Conservation (phyloP, 805 yeast species). For the Candida jianshihensis region DNA sequence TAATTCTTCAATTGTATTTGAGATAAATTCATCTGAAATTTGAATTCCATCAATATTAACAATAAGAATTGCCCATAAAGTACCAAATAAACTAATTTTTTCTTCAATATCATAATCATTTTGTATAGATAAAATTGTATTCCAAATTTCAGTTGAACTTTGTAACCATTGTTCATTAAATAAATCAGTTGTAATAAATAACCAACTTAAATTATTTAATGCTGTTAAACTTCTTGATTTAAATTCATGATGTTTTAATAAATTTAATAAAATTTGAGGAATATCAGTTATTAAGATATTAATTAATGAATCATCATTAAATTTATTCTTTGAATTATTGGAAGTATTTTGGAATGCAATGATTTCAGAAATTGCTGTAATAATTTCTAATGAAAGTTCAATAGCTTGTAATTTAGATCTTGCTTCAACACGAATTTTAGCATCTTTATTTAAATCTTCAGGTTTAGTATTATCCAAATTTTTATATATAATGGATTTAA, state of each 20-base stretch:
- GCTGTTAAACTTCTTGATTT: slow-evolving; percentile 53
- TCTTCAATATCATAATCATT: slow-evolving; percentile 22
- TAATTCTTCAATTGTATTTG: slow-evolving; percentile 17
- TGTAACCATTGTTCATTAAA: slow-evolving; percentile 11
- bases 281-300: slow-evolving; percentile 16
- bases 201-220: slow-evolving; percentile 68
- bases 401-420: slow-evolving; percentile 52
- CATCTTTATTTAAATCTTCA: slow-evolving; percentile 25
- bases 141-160: slow-evolving; percentile 6
- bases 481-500: slow-evolving; percentile 18
- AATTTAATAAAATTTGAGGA: slow-evolving; percentile 32
- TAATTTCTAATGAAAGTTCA: slow-evolving; percentile 67
- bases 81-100: slow-evolving; percentile 32
- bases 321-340: slow-evolving; percentile 1
- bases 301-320: slow-evolving; percentile 6
- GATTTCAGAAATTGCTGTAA: slow-evolving; percentile 67
- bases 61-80: slow-evolving; percentile 37
- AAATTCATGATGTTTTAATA: slow-evolving; percentile 37
- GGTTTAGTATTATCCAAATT: slow-evolving; percentile 30
- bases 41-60: slow-evolving; percentile 15
- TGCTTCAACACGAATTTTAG: slow-evolving; percentile 37
- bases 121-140: slow-evolving; percentile 11
- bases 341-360: slow-evolving; percentile 24
- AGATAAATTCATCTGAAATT: slow-evolving; percentile 23
- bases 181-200: slow-evolving; percentile 22